Evolutionary conservation across 345 rosid species (phyloP), one percentile per base, ranked within the genome.

Genomic region (Moringa oleifera): DNA sequence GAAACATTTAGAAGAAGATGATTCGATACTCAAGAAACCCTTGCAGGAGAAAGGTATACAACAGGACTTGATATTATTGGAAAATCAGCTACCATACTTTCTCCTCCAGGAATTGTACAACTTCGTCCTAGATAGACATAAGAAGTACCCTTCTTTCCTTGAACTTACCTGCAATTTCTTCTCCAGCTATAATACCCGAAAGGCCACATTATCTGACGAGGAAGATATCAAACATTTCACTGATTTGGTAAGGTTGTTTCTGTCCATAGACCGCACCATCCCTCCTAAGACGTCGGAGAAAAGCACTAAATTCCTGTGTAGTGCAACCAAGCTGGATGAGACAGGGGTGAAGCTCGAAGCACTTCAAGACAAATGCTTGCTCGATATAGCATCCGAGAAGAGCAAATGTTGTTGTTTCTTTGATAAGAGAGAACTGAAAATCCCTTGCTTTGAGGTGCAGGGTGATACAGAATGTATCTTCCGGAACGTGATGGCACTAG

Each of bases 401-500:
- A n/a, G n/a, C n/a, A n/a, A n/a, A n/a, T n/a, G n/a, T n/a, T n/a
- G n/a, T n/a, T n/a, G n/a, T n/a, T n/a, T n/a, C n/a, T n/a, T 64
- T 23, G 20, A 65, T 31, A 31, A 7, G 0, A 51, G 58, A 2
- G 20, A 5, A 36, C 57, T 70, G 57, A 57, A 62, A 16, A 67
- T 77, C 16, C 78, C 78, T 18, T 56, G 25, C 17, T 49, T 77
- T 54, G 25, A 1, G 20, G 65, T 23, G 0, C 23, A 28, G 0
- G 73, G 60, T 0, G 51, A 36, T 25, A 75, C 73, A 1, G 71
- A 56, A 45, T 37, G 22, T 13, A 2, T 28, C 20, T 0, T 71
- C 4, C 65, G 79, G n/a, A 75, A 64, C 8, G 0, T 75, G n/a
- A 75, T 76, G 62, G 76, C 80, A 20, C 60, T 76, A 2, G 76